A percentile compares a stretch with the other conserved stretches of the same genome.
phyloP scores from a whole-genome alignment of 176 grass and related monocot species.

The Avena insularis region DNA sequence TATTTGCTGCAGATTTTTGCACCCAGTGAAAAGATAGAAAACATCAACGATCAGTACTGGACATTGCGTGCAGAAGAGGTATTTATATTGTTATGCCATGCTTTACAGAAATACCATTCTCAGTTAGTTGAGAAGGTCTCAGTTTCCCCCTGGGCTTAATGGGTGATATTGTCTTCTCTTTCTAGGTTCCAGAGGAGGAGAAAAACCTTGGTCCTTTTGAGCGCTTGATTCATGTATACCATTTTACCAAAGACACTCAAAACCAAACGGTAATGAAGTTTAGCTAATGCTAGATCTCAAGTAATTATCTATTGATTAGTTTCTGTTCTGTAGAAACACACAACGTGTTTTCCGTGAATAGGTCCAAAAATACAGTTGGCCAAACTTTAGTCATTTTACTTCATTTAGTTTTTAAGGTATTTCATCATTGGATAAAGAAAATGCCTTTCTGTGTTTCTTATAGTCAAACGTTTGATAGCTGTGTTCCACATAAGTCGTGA shows the following conservation, averaged over 20 bases:
- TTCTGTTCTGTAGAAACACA: conserved; percentile 3
- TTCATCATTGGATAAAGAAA: not conserved
- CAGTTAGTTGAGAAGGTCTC: not conserved
- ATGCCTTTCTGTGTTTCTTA: conserved; percentile 23
- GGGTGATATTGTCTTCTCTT: conserved; percentile 38
- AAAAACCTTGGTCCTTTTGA: conserved; percentile 89
- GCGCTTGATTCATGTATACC: conserved; percentile 94
- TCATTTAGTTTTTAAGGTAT: conserved; percentile 5
- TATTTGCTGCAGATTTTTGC: conserved; percentile 78
- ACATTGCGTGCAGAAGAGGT: conserved; percentile 97
- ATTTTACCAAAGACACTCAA: conserved; percentile 95
- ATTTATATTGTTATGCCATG: conserved; percentile 19
- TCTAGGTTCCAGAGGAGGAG: conserved; percentile 95
- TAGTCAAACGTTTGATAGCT: conserved; percentile 2
- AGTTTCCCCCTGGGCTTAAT: not conserved
- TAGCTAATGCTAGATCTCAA: conserved; percentile 18
- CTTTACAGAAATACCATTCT: conserved; percentile 25
- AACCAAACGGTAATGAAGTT: conserved; percentile 84
- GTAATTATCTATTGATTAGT: not conserved
- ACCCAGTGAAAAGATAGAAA: conserved; percentile 93
- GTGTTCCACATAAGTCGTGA: conserved; percentile 15
- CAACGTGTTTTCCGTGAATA: not conserved
- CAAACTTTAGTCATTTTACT: not conserved
- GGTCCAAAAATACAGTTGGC: not conserved
- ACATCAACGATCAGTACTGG: conserved; percentile 99